phyloP scores from a whole-genome alignment of 2,329 filamentous ascomycete genomes.

The Phyllosticta citrichinensis region DNA sequence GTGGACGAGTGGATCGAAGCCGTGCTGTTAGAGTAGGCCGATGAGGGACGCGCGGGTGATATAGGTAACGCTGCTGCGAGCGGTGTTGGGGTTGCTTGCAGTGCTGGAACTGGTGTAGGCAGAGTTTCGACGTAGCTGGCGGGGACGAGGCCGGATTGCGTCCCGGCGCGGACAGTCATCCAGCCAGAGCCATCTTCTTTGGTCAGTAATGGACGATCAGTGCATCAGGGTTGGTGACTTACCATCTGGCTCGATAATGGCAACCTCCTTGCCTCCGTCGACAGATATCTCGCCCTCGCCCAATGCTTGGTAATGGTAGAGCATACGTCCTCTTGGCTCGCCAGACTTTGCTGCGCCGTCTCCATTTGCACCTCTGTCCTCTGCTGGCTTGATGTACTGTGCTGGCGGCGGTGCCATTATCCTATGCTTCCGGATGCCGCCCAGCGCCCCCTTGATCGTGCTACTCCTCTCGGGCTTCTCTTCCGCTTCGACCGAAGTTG shows the following conservation, averaged over 20 bases:
- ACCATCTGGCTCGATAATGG: conserved; percentile 81
- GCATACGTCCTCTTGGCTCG: conserved; percentile 72
- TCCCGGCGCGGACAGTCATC: conserved; percentile 70
- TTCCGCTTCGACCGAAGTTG: conserved; percentile 42
- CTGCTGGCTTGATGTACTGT: conserved; percentile 54
- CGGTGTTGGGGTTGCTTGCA: conserved; percentile 16
- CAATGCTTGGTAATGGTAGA: conserved; percentile 75
- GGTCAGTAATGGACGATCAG: neutral
- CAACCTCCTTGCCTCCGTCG: conserved; percentile 63
- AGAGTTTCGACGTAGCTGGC: conserved; percentile 70
- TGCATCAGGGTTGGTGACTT: conserved; percentile 30
- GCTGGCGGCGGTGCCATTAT: conserved; percentile 80
- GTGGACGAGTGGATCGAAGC: conserved; percentile 54
- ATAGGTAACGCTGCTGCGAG: conserved; percentile 28
- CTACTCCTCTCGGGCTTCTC: conserved; percentile 37
- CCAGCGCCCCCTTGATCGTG: conserved; percentile 20
- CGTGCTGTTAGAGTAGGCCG: conserved; percentile 68
- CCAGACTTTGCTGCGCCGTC: conserved; percentile 19
- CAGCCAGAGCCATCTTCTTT: conserved; percentile 75
- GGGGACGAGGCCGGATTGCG: conserved; percentile 76
- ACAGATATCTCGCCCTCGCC: conserved; percentile 75
- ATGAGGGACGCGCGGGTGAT: conserved; percentile 32
- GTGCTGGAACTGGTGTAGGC: conserved; percentile 19
- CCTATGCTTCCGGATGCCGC: conserved; percentile 46
- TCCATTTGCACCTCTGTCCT: conserved; percentile 43